Evolutionary conservation across 768 basidiomycete species (phyloP).

Genomic region (Lanmaoa pseudosensibilis): DNA sequence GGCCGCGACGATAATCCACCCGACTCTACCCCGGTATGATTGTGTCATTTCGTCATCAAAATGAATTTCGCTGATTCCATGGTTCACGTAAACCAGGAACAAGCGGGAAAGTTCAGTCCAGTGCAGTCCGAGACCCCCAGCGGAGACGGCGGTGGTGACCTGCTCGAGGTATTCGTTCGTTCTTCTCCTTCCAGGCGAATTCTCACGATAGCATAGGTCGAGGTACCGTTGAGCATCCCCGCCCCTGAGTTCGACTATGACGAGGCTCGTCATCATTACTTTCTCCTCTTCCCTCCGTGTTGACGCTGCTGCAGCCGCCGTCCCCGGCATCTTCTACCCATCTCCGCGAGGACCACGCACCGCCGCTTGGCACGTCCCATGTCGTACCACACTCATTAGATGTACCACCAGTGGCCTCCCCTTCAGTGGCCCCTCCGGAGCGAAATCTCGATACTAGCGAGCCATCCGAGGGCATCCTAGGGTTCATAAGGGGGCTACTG

Average conservation of each 20-base stretch:
- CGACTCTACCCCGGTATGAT: background rate
- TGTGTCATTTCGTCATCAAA: background rate
- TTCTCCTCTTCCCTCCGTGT: background rate
- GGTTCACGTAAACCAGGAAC: no score
- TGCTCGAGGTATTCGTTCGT: background rate
- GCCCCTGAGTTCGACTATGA: background rate
- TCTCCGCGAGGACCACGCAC: background rate
- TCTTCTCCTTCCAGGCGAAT: background rate
- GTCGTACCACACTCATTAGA: background rate
- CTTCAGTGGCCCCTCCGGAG: background rate
- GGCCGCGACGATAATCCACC: background rate
- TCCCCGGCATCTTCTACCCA: background rate
- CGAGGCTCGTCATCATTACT: background rate
- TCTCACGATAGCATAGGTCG: background rate
- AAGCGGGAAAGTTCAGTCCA: background rate
- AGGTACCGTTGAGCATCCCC: background rate
- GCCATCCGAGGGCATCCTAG: background rate
- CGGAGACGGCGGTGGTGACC: no score
- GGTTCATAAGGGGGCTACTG: background rate
- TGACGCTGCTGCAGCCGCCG: background rate
- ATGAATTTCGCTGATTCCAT: no score
- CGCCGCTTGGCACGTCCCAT: background rate
- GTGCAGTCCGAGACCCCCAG: no score
- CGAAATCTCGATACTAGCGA: background rate
- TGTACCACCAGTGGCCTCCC: background rate